These are phyloP conservation scores for Pseudonectria foliicola DNA, from an alignment of 2,329 filamentous ascomycete species.

Conservation along the genomic window DNA sequence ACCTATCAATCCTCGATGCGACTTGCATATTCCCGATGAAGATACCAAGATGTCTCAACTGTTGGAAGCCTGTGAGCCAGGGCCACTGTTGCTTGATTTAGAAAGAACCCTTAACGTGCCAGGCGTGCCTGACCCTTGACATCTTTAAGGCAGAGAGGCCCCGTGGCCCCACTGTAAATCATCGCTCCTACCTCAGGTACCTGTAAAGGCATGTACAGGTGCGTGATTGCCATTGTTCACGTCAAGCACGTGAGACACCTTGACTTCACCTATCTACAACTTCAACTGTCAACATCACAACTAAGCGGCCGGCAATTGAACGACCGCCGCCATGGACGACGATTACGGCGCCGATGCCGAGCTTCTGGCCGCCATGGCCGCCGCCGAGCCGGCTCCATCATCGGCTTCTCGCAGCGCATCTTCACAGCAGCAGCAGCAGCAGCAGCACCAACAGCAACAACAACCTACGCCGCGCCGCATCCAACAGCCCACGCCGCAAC, in stretches of 20 bases:
- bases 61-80: too few relatives aligned
- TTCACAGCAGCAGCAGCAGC: too few relatives aligned
- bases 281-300: constrained; percentile 1
- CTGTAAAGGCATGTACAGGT: not conserved
- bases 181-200: too few relatives aligned
- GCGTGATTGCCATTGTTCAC: too few relatives aligned
- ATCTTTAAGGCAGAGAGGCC: too few relatives aligned
- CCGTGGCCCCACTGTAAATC: not conserved
- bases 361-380: constrained; percentile 48
- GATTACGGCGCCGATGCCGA: constrained; percentile 53
- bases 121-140: too few relatives aligned
- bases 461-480: constrained; percentile 37
- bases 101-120: too few relatives aligned
- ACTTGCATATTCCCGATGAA: too few relatives aligned
- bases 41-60: too few relatives aligned
- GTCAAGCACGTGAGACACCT: not conserved
- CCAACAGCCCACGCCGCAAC: constrained; percentile 46
- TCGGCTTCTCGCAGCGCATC: too few relatives aligned
- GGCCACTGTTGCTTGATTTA: too few relatives aligned
- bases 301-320: not conserved
- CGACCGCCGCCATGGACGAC: constrained; percentile 35
- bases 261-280: constrained; percentile 7
- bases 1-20: too few relatives aligned
- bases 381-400: constrained; percentile 31
- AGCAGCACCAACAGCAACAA: constrained; percentile 23